Base-by-base conservation (phyloP, 2,329 filamentous ascomycete genomes). In the Ophiocordyceps camponoti-leonardi region DNA sequence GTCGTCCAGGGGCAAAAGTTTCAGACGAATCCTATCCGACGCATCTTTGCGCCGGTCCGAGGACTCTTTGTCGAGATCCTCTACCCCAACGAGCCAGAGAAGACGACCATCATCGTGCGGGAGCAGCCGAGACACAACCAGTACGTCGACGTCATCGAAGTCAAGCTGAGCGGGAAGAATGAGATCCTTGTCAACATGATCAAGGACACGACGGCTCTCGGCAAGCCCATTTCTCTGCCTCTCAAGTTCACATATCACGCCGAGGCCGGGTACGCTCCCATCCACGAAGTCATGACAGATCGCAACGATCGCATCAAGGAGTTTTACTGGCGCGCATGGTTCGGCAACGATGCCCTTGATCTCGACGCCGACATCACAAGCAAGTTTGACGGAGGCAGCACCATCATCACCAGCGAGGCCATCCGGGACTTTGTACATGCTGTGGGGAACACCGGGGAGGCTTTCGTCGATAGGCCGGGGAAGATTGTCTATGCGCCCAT, bases 341-440 rank as follows among this genome's bases (percentile, higher is more conserved):
- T 98, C 56, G 92, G 87, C 40, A 75, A 88, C 49, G 88, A 94
- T 57, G 66, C 73, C 41, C 73, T 93, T 44, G 81, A 93, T 46
- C 84, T 95, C 46, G 82, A 95, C 56, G 81, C 83, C 16, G 73
- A 85, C 33, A 84, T 94, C 45, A 88, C 86, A 6, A 83, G 85
- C 58, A 81, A 79, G 53, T 98, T 98, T 58, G 86, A 92, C 53
- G 92, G 92, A 58, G 92, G 92, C 52, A 80, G 81, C 53, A 77
- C 86, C 6, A 86, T 77, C 23, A 88, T 98, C 53, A 94, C 86
- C 5, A 80, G 82, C 48, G 85, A 95, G 61, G 88, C 83, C 50
- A 95, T 98, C 67, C 93, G 94, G 50, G 88, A 98, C 67, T 98
- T 98, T 54, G 87, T 96, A n/a, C 88, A 98, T 60, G 90, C 92